phyloP scores from a whole-genome alignment of 192 early-diverging fungal species.

The Coemansia sp. region DNA sequence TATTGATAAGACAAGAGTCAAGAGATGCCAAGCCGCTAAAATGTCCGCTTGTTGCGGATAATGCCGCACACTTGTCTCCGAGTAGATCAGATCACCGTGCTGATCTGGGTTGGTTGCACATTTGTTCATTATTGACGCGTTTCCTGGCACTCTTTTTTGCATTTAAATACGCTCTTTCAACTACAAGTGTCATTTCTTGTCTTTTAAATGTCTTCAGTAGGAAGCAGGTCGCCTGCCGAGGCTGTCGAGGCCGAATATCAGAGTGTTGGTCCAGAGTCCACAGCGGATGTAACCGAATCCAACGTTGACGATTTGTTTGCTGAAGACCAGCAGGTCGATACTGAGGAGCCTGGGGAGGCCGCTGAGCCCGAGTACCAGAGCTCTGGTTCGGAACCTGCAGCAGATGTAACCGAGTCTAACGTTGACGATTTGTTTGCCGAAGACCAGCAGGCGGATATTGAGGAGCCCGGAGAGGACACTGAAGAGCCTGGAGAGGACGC shows the following conservation, averaged over 20 bases:
- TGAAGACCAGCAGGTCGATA: neutral
- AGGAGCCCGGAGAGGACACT: neutral
- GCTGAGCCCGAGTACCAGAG: neutral
- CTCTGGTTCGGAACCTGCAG: neutral
- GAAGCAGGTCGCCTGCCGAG: slow-evolving; percentile 11
- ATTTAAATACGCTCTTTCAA: neutral
- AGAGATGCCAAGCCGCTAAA: neutral
- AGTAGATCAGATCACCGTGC: neutral
- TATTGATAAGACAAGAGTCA: neutral
- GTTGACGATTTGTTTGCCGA: slow-evolving; percentile 12
- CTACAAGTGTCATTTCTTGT: neutral
- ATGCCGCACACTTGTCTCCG: neutral
- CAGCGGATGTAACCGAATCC: neutral
- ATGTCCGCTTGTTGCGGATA: neutral
- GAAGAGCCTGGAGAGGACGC: neutral
- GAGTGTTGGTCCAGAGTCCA: neutral
- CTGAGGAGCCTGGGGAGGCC: neutral
- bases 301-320: slow-evolving; percentile 12
- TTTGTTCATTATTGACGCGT: neutral
- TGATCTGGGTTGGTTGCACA: neutral
- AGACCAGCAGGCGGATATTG: neutral
- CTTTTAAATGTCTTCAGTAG: slow-evolving; percentile 10
- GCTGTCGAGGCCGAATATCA: neutral
- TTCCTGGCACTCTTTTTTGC: neutral
- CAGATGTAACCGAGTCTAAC: neutral